A percentile compares a stretch with the other conserved stretches of the same genome.
These are phyloP conservation scores for Trypanosoma theileri DNA, from an alignment of 208 protist species.

Conservation along the genomic window DNA sequence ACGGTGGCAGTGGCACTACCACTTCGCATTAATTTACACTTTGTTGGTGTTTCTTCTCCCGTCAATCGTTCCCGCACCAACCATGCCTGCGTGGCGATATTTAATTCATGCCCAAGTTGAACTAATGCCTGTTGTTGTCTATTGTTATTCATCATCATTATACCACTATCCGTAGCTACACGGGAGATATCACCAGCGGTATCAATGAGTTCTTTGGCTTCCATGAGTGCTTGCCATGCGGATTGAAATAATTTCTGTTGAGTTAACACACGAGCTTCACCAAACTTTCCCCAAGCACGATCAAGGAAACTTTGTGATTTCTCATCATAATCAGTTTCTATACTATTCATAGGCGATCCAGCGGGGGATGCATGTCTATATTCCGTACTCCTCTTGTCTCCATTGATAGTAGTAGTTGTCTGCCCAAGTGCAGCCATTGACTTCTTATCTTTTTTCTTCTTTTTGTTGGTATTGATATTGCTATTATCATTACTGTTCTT, in stretches of 20 bases:
- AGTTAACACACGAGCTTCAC: conserved; percentile 18
- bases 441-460: not conserved
- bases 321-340: not conserved
- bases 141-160: too few relatives aligned
- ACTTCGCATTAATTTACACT: not conserved
- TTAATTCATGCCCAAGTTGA: conserved; percentile 28
- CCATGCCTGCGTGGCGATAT: conserved; percentile 7
- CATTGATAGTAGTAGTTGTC: too few relatives aligned
- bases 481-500: not conserved
- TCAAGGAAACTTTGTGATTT: conserved; percentile 3
- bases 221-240: conserved; percentile 9
- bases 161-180: not conserved
- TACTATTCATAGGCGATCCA: too few relatives aligned
- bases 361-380: too few relatives aligned
- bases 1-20: too few relatives aligned
- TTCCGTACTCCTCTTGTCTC: too few relatives aligned
- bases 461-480: not conserved
- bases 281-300: conserved; percentile 24
- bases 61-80: not conserved
- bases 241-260: conserved; percentile 15
- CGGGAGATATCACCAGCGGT: not conserved
- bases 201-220: conserved; percentile 26
- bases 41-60: not conserved
- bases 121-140: conserved; percentile 17
- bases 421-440: not conserved